These are phyloP conservation scores for Solanum hybrid DNA, from an alignment of 305 asterid genomes.

Conservation along the genomic window DNA sequence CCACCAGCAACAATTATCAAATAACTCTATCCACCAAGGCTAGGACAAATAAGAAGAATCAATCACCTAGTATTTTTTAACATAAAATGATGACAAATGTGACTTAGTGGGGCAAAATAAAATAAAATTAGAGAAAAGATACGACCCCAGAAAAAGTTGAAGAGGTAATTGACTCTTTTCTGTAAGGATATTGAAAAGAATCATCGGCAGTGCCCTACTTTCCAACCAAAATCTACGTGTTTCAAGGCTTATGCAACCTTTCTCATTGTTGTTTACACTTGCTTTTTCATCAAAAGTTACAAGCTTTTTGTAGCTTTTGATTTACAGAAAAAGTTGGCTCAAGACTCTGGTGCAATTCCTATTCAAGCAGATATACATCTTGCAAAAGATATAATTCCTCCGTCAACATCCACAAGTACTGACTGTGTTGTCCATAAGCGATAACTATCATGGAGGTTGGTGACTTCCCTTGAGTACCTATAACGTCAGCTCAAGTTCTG, in stretches of 20 bases:
- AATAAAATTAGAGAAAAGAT: background rate
- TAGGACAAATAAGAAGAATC: background rate
- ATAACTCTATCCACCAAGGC: background rate
- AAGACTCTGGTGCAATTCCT: slow-evolving; percentile 39
- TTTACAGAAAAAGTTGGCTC: slow-evolving; percentile 17
- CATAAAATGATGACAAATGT: background rate
- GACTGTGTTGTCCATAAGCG: background rate
- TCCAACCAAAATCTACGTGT: slow-evolving; percentile 71
- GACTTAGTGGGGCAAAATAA: background rate
- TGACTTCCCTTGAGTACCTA: background rate
- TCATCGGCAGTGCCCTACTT: slow-evolving; percentile 25
- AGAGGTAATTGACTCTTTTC: slow-evolving; percentile 14
- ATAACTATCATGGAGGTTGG: background rate
- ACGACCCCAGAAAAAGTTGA: background rate
- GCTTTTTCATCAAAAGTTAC: slow-evolving; percentile 28
- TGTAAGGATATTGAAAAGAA: slow-evolving; percentile 8
- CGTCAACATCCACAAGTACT: slow-evolving; percentile 1
- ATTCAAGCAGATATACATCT: slow-evolving; percentile 24
- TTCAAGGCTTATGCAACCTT: slow-evolving; percentile 23
- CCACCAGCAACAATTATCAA: background rate
- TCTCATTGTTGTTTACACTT: slow-evolving; percentile 24
- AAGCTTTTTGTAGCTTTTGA: slow-evolving; percentile 26
- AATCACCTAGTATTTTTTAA: background rate
- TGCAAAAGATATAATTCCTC: slow-evolving; percentile 3
- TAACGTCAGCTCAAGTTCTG: background rate